These are phyloP conservation scores for Chenopodium suecicum DNA, from an alignment of 148 eudicot genomes.

Conservation along the genomic window DNA sequence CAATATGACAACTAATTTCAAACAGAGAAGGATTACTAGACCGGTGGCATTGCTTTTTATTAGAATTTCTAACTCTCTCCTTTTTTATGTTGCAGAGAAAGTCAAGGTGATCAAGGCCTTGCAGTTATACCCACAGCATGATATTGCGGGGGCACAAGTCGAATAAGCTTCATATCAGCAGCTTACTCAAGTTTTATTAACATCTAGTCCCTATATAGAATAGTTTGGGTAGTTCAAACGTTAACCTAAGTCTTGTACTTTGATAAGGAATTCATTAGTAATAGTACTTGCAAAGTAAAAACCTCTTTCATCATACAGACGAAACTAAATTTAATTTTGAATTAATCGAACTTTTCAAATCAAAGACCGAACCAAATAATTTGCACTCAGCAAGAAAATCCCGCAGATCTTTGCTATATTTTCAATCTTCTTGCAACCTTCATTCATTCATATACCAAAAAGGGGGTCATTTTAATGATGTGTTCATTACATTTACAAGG, in stretches of 20 bases:
- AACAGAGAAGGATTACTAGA: too few species aligned
- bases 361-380: too few species aligned
- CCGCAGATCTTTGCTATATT: background rate
- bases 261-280: background rate
- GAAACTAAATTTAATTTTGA: background rate
- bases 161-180: background rate
- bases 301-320: background rate
- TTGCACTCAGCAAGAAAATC: too few species aligned
- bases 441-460: background rate
- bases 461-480: background rate
- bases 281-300: background rate
- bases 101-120: conserved; percentile 9
- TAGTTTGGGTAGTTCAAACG: background rate
- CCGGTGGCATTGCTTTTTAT: background rate
- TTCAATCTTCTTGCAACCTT: background rate
- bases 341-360: too few species aligned
- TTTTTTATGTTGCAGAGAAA: conserved; percentile 2
- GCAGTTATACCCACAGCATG: background rate
- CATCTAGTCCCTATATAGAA: background rate
- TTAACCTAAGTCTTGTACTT: background rate
- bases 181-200: background rate
- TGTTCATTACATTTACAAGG: conserved; percentile 3
- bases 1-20: background rate
- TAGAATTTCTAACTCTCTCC: background rate
- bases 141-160: background rate